phyloP scores from a whole-genome alignment of 2,329 filamentous ascomycete genomes.

The Aspergillus felis region DNA sequence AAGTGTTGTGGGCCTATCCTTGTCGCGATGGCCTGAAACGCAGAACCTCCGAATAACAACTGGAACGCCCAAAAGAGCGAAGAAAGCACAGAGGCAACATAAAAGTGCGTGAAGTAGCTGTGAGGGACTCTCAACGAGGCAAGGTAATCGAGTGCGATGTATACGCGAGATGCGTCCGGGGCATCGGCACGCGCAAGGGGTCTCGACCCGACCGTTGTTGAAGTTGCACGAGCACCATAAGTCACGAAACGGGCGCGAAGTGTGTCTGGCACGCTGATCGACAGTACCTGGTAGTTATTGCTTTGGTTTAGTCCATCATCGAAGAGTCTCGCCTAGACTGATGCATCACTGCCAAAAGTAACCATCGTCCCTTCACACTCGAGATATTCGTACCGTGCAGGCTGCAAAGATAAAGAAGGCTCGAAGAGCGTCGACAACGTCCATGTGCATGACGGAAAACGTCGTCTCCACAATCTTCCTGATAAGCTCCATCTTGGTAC shows the following conservation, averaged over 20 bases:
- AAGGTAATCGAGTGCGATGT: constrained; percentile 46
- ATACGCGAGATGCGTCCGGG: constrained; percentile 10
- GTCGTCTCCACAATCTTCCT: constrained; percentile 9
- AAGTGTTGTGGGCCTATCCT: constrained; percentile 35
- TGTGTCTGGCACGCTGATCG: constrained; percentile 48
- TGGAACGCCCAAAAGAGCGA: constrained; percentile 73
- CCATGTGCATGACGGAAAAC: constrained; percentile 21
- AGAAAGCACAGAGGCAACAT: constrained; percentile 64
- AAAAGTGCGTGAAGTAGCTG: constrained; percentile 86
- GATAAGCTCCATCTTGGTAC: constrained; percentile 12
- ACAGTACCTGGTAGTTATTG: constrained; percentile 40
- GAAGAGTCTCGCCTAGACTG: constrained; percentile 2
- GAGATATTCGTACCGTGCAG: constrained; percentile 32
- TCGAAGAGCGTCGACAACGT: constrained; percentile 33
- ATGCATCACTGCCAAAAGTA: neutral
- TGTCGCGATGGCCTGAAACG: constrained; percentile 50
- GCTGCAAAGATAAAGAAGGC: constrained; percentile 36
- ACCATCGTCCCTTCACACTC: neutral
- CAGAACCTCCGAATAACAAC: constrained; percentile 51
- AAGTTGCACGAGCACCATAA: constrained; percentile 55
- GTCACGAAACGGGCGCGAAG: constrained; percentile 55
- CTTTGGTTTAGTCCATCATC: constrained; percentile 12
- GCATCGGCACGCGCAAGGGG: constrained; percentile 1
- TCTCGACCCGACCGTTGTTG: constrained; percentile 13
- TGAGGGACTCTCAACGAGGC: constrained; percentile 69